A percentile compares a stretch with the other conserved stretches of the same genome.
Conservation (phyloP, 306 rosid species). For the Quercus wislizeni region DNA sequence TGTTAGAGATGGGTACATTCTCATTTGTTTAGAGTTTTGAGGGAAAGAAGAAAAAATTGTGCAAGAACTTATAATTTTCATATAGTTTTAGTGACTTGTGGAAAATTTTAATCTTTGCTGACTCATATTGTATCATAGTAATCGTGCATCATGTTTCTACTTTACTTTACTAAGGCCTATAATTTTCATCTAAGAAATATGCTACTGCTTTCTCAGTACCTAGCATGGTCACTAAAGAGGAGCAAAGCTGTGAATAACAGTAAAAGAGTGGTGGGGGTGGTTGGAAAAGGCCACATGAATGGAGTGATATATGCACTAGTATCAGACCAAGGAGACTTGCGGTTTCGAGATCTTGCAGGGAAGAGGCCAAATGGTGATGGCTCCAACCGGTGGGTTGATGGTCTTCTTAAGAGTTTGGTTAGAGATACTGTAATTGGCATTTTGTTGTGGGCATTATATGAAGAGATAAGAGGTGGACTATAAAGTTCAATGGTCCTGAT, state of each 20-base stretch:
- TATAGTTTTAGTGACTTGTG: not conserved
- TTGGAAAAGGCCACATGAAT: constrained; percentile 91
- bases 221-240: constrained; percentile 89
- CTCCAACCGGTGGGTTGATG: constrained; percentile 34
- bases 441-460: constrained; percentile 76
- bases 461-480: constrained; percentile 34
- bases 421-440: constrained; percentile 69
- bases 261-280: constrained; percentile 82
- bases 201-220: constrained; percentile 49
- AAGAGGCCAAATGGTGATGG: constrained; percentile 29
- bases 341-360: constrained; percentile 73
- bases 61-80: not conserved
- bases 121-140: not conserved
- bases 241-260: constrained; percentile 91
- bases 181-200: not conserved
- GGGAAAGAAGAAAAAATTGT: not conserved
- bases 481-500: not conserved
- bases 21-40: not conserved
- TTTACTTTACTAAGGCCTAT: not conserved
- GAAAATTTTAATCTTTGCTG: not conserved
- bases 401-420: constrained; percentile 50
- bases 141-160: not conserved
- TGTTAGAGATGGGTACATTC: not conserved
- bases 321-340: constrained; percentile 61
- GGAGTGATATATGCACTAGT: constrained; percentile 70